Evolutionary conservation across 2,329 filamentous ascomycete species (phyloP), one percentile per base, ranked within the genome.

Genomic region (Nothomitra cinnamomea): DNA sequence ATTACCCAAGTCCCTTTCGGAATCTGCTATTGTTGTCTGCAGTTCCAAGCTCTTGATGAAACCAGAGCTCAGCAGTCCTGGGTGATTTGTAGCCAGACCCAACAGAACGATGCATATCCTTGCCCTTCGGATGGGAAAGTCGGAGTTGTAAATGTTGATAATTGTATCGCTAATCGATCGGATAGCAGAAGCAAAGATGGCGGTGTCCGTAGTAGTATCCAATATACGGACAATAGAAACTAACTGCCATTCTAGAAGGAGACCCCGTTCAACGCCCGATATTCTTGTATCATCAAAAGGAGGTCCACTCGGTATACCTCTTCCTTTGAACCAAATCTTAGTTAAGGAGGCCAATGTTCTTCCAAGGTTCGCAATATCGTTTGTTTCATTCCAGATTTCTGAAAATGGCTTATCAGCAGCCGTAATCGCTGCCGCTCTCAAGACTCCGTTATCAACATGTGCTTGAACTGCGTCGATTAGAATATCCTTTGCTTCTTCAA

Each of bases 381-480:
- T 70, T 28, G 68, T 71, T 8, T 66, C 63, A n/a, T 66, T 65
- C 76, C 82, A 84, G 1, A 77, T 73, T 3, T 69, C 61, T 1
- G 64, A 62, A 0, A 82, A 68, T 0, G 82, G 71, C 48, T 71
- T 67, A 1, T 65, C 72, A 1, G 70, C 64, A 4, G 83, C 69
- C 1, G 67, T 65, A 3, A 68, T 59, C 0, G 75, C 73, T n/a
- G 85, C 71, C 1, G 66, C 63, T n/a, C 69, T 63, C 24, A 85
- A 65, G 1, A 74, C 69, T 1, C 78, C 79, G 40, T 77, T 72
- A 24, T 77, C 73, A 3, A 85, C 70, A 60, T 83, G 71, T 53
- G 74, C 74, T 15, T 76, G 73, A 54, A 82, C 75, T n/a, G 86
- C 76, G 15, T 76, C 72, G 51, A 73, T 69, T 5, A 84, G 71